Evolutionary conservation across 176 grass and related monocot genomes (phyloP).

Genomic region (Oryza meyeriana): DNA sequence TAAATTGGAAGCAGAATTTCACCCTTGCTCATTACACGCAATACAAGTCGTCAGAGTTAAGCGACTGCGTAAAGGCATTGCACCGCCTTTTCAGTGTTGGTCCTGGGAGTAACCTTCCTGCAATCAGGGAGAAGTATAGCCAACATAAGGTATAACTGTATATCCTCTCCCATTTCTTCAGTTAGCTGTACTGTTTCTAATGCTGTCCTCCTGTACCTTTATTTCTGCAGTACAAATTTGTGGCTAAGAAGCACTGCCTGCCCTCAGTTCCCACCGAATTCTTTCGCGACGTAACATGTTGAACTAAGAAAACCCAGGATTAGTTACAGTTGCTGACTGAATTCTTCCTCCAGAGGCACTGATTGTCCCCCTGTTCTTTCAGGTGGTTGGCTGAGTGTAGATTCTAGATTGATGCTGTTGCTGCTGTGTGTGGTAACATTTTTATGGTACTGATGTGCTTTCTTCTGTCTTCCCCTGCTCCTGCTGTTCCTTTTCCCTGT

Average conservation of each 20-base stretch:
- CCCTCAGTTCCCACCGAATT: slow-evolving; percentile 54
- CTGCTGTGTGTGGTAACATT: slow-evolving; percentile 1
- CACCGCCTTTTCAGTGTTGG: slow-evolving; percentile 62
- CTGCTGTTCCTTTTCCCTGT: slow-evolving; percentile 25
- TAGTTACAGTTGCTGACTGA: slow-evolving; percentile 48
- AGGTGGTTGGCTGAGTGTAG: slow-evolving; percentile 26
- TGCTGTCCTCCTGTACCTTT: background rate
- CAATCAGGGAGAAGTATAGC: slow-evolving; percentile 96
- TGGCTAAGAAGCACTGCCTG: slow-evolving; percentile 75
- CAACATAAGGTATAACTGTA: slow-evolving; percentile 88
- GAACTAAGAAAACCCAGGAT: slow-evolving; percentile 6
- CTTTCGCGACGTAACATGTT: slow-evolving; percentile 51
- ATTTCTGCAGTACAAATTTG: slow-evolving; percentile 78
- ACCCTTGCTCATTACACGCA: slow-evolving; percentile 82
- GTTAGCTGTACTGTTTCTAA: background rate
- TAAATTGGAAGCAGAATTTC: slow-evolving; percentile 56
- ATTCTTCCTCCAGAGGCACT: slow-evolving; percentile 29
- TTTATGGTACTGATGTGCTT: background rate
- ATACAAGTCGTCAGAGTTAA: slow-evolving; percentile 75
- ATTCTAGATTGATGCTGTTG: slow-evolving; percentile 34
- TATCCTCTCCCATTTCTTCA: slow-evolving; percentile 9
- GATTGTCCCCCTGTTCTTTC: background rate
- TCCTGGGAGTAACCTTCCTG: slow-evolving; percentile 81
- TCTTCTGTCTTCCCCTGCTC: background rate
- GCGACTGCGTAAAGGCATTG: slow-evolving; percentile 60